Base-by-base conservation (phyloP, 768 basidiomycete genomes). In the Termitomyces sp. region DNA sequence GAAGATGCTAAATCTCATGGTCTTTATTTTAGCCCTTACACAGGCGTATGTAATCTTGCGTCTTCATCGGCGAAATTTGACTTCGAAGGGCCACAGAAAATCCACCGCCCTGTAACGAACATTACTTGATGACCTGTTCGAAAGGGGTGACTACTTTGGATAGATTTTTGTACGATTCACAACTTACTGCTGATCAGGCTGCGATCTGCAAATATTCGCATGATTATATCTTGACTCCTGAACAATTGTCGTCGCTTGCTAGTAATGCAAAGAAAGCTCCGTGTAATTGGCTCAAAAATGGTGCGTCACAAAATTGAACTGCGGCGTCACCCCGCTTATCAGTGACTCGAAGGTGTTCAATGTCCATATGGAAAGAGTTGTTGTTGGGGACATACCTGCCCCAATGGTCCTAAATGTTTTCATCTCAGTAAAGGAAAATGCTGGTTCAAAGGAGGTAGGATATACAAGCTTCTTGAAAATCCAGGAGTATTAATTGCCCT, bases 371-470 rank as follows among this genome's bases (percentile, higher is more conserved):
- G 86, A 42, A 81, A 83, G 44, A 74, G 74, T 58, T 92, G 90
- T 65, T 91, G 89, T 70, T 92, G 90, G 88, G 90, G 90, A 8
- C 90, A 92, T 68, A 75, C 83, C 24, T 92, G 90, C 64, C 90
- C 90, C 15, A 87, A 86, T 62, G 90, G 90, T n/a, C 78, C 80
- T 18, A 83, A 81, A 65, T 88, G 86, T 64, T 81, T 80, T 66
- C 87, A 88, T 69, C 73, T 87, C 31, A 83, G 81, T 72, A 89
- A 87, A 67, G 89, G 90, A 44, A 91, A 87, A 72, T 92, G 90
- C 67, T 91, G 90, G 88, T 92, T 92, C 72, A 91, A 92, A 80
- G 89, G 86, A 65, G 80, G 81, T 80, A 60, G 49, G 77, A 62
- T 33, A 9, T 7, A 37, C 46, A 28, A 45, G 42, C 20, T 9